Evolutionary conservation across 1,139 yeast genomes (phyloP), one percentile per base, ranked within the genome.

Genomic region (Yarrowia galli): DNA sequence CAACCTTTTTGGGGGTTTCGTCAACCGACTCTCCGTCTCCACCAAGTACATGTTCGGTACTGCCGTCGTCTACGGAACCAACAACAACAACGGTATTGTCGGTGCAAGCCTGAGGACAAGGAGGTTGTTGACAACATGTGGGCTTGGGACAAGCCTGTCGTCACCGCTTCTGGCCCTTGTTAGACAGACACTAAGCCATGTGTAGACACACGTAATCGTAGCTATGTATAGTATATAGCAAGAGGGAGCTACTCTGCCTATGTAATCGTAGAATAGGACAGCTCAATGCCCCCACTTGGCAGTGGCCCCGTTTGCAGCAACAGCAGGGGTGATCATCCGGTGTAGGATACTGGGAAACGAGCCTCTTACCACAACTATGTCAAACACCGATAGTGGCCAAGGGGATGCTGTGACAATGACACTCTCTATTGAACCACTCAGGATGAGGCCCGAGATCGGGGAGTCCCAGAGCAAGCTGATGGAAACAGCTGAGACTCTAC

Each of bases 1-100:
- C 89, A 95, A 95, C 89, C 88, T 92, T 82, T 84, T 95, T 79
- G 98, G 98, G 80, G 99, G 99, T 78, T 95, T 95, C 91, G 92
- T 95, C 88, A 89, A 88, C 89, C 91, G 99, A 85, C 87, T 95
- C 78, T 79, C 88, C 72, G 98, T 88, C 74, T 93, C 98, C 73
- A 85, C 91, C 84, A 95, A 95, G 85, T 95, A 88, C 87, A 81
- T 95, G 87, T 95, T 95, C 81, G 99, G 99, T 79, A 83, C 88
- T 79, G 81, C 89, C 83, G 97, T 92, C 77, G 98, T 95, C 75
- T 93, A 91, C 84, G 99, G 99, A 82, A 98, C 91, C 85, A 92
- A 92, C 92, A 93, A 92, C 90, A 85, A 89, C 88, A 95, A 93
- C 84, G 98, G 98, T 85, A 93, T 95, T 80, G 84, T 91, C 75